phyloP scores from a whole-genome alignment of 805 yeast species.

The Spathaspora hagerdaliae region DNA sequence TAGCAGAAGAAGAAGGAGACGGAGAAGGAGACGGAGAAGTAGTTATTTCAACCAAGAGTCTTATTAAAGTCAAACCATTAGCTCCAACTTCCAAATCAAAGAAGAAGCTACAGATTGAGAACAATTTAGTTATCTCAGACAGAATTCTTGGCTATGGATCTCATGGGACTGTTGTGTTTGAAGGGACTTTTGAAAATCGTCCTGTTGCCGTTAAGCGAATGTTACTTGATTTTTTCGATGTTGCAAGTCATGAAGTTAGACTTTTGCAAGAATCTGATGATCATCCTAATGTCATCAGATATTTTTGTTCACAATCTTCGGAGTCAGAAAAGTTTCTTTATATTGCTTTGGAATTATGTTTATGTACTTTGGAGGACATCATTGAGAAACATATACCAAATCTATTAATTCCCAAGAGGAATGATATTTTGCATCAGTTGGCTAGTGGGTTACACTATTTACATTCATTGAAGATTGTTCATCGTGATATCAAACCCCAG shows the following conservation, averaged over 20 bases:
- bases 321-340: conserved; percentile 71
- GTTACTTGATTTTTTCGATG: conserved; percentile 88
- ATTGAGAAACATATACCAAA: conserved; percentile 48
- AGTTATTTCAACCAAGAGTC: conserved; percentile 24
- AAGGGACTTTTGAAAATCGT: conserved; percentile 85
- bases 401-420: conserved; percentile 20
- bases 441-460: conserved; percentile 82
- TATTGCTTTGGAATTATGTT: conserved; percentile 90
- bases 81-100: conserved; percentile 19
- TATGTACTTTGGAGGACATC: conserved; percentile 83
- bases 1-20: neutral
- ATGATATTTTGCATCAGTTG: conserved; percentile 54
- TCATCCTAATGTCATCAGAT: conserved; percentile 91
- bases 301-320: conserved; percentile 88
- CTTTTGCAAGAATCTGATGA: conserved; percentile 91
- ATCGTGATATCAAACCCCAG: conserved; percentile 92
- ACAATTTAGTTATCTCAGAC: conserved; percentile 61
- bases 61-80: conserved; percentile 18
- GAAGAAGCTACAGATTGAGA: conserved; percentile 39
- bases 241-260: conserved; percentile 88
- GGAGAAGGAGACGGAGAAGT: conserved; percentile 7
- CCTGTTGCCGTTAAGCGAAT: conserved; percentile 96
- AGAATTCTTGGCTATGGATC: conserved; percentile 91
- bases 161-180: conserved; percentile 91
- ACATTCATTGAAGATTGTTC: conserved; percentile 88